phyloP scores from a whole-genome alignment of 495 filamentous ascomycete genomes.

The Xylaria longipes region DNA sequence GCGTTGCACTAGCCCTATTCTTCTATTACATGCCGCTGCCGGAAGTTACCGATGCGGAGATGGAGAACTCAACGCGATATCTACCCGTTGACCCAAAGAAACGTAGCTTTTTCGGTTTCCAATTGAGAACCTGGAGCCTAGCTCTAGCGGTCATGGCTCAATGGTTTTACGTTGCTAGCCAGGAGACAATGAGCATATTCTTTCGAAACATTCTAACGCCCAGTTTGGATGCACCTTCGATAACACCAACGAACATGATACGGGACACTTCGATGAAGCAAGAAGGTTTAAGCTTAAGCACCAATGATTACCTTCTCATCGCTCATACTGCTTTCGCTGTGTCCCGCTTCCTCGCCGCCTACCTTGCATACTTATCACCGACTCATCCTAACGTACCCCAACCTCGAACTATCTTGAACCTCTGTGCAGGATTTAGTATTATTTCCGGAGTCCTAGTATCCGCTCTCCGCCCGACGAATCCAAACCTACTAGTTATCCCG shows the following conservation, averaged over 20 bases:
- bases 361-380: constrained; percentile 58
- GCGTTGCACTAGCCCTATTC: constrained; percentile 66
- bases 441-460: constrained; percentile 50
- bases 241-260: constrained; percentile 50
- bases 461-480: constrained; percentile 56
- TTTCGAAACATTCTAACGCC: constrained; percentile 59
- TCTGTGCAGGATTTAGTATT: constrained; percentile 53
- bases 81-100: constrained; percentile 51
- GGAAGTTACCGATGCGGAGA: constrained; percentile 58
- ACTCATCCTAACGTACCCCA: constrained; percentile 51
- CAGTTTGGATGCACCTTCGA: constrained; percentile 47
- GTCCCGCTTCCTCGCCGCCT: constrained; percentile 54
- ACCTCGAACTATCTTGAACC: constrained; percentile 62
- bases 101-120: constrained; percentile 41
- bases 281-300: constrained; percentile 60
- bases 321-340: constrained; percentile 55
- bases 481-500: constrained; percentile 62
- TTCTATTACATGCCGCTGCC: constrained; percentile 65
- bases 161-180: constrained; percentile 76
- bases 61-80: constrained; percentile 50
- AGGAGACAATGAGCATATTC: constrained; percentile 72
- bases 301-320: constrained; percentile 57
- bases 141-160: constrained; percentile 70
- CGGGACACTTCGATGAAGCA: constrained; percentile 32
- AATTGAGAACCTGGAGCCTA: constrained; percentile 54